Evolutionary conservation across 371 early-diverging fungal species (phyloP), one percentile per base, ranked within the genome.

Genomic region (Syncephalis fuscata): DNA sequence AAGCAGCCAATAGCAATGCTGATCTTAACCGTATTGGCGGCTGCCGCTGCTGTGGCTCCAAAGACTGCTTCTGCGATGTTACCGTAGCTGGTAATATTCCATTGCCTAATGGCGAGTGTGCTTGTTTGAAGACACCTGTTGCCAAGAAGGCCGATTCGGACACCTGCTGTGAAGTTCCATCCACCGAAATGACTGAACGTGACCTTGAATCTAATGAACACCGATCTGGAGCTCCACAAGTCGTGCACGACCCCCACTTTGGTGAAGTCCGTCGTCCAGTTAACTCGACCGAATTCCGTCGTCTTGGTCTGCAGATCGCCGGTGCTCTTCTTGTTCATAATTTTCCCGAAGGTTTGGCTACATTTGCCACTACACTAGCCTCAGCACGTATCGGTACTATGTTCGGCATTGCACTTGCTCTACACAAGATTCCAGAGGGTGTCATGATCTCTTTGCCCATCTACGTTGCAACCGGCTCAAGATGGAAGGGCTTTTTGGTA

Each of bases 361-460:
- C 49, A 3, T 56, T 56, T 39, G 17, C 51, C n/a, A 25, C 57
- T 1, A 42, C 53, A 5, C 45, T 52, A 23, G 21, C 25, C 0
- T 36, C 42, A 4, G 3, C 43, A n/a, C 24, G 39, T 23, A 42
- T 47, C 17, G 57, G 57, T 15, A 16, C 46, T 1, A 19, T 56
- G 14, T 56, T 49, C 36, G 50, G 46, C 1, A 49, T 56, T 32
- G 57, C 57, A 11, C 48, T 56, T 19, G 32, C 50, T 20, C 44
- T 56, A 36, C 57, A 56, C 40, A 57, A 57, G 45, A 44, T 57
- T 26, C 57, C 57, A 1, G 57, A 57, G 42, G 53, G 57, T 17
- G 26, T 57, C 20, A 53, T 57, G 16, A 52, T 57, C 26, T 20
- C 48, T 2, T 38, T 53, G 23, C 57, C 57, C 20, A 49, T 57